Percentiles rank a stretch among this genome's conserved stretches.
Evolutionary conservation across 345 rosid genomes (phyloP).

Genomic region (Eucalyptus victrix): DNA sequence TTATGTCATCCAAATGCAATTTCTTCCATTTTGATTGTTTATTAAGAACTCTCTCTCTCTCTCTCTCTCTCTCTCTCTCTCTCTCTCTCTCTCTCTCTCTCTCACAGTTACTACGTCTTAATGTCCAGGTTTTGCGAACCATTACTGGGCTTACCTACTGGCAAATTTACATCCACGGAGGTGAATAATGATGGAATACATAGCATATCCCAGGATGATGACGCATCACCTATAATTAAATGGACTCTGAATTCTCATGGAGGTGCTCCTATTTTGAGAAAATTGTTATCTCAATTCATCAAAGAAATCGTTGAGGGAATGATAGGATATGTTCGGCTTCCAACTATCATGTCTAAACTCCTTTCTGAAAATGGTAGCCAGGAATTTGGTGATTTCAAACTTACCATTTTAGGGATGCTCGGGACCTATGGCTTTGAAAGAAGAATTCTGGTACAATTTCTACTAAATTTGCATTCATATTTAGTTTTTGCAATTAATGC

Average conservation of each 20-base stretch:
- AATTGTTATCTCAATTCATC: constrained; percentile 66
- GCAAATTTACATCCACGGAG: constrained; percentile 10
- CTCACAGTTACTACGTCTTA: not conserved
- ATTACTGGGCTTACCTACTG: constrained; percentile 43
- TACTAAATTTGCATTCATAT: not conserved
- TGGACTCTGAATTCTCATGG: constrained; percentile 50
- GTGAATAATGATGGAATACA: constrained; percentile 8
- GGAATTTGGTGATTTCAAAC: constrained; percentile 97
- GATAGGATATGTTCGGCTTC: constrained; percentile 95
- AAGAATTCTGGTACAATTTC: constrained; percentile 71
- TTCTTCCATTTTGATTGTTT: not conserved
- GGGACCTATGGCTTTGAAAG: constrained; percentile 93
- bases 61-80: too few species aligned
- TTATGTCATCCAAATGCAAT: not conserved
- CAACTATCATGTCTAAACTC: constrained; percentile 89
- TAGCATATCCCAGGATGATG: constrained; percentile 21
- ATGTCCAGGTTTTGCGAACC: constrained; percentile 75
- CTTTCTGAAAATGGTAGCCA: constrained; percentile 85
- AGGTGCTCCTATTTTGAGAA: constrained; percentile 47
- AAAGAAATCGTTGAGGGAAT: constrained; percentile 98
- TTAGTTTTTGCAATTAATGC: not conserved
- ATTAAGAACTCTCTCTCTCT: not conserved
- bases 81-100: not conserved
- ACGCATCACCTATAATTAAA: constrained; percentile 16
- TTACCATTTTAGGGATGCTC: constrained; percentile 89